These are phyloP conservation scores for Tolypocladium cylindrosporum DNA, from an alignment of 2,329 filamentous ascomycete genomes.

Conservation along the genomic window DNA sequence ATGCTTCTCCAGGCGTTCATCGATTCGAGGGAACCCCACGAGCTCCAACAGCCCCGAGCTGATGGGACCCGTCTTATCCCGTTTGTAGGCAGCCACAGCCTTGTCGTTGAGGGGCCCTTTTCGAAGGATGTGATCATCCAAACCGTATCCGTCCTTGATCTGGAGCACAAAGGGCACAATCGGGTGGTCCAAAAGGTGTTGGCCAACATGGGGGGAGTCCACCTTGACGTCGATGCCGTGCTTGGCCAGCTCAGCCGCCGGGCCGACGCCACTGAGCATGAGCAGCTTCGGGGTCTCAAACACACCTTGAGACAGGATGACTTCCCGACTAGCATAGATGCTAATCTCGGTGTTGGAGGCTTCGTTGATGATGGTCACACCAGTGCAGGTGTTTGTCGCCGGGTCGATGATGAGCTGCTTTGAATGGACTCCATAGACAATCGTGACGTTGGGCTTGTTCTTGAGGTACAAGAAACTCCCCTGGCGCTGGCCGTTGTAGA, in stretches of 20 bases:
- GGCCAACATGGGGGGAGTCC: conserved; percentile 52
- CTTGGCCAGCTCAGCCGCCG: conserved; percentile 36
- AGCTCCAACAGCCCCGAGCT: conserved; percentile 35
- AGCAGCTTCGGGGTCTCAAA: conserved; percentile 58
- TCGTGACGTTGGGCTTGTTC: conserved; percentile 43
- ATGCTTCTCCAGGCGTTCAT: conserved; percentile 38
- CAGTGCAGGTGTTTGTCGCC: conserved; percentile 26
- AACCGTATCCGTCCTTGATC: conserved; percentile 27
- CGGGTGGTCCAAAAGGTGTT: conserved; percentile 54
- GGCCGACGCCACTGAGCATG: conserved; percentile 55
- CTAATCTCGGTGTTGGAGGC: conserved; percentile 24
- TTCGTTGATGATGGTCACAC: conserved; percentile 34
- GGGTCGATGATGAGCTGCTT: conserved; percentile 43
- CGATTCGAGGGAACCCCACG: conserved; percentile 47
- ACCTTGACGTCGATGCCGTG: conserved; percentile 43
- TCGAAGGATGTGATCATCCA: conserved; percentile 31
- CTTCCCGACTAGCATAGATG: conserved; percentile 38
- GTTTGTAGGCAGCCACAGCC: conserved; percentile 24
- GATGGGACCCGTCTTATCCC: conserved; percentile 27
- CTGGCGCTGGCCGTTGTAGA: conserved; percentile 47
- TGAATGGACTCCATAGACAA: conserved; percentile 35
- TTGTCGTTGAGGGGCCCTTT: conserved; percentile 21
- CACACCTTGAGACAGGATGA: conserved; percentile 39
- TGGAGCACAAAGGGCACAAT: conserved; percentile 40
- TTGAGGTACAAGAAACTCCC: conserved; percentile 40